Evolutionary conservation across 768 basidiomycete genomes (phyloP).

Genomic region (Mycena capillaripes): DNA sequence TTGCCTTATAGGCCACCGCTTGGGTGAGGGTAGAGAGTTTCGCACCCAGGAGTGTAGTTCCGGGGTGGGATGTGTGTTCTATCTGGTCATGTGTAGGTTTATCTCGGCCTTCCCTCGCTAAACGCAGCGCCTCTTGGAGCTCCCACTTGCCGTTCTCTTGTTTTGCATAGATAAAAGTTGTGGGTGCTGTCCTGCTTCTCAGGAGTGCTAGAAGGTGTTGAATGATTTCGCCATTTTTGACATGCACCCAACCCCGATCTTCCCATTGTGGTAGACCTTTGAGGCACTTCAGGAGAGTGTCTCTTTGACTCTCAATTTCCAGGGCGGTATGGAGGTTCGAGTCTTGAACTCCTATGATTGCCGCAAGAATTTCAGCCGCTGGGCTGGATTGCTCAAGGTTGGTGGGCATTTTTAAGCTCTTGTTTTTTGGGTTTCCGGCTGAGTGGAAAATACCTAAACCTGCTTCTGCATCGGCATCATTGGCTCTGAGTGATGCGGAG

Average conservation of each 20-base stretch:
- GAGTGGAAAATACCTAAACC: no score
- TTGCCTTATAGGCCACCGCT: background rate
- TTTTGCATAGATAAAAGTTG: background rate
- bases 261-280: background rate
- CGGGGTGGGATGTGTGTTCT: background rate
- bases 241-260: background rate
- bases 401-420: no score
- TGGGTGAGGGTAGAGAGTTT: background rate
- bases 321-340: no score
- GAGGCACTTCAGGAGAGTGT: background rate
- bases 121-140: background rate
- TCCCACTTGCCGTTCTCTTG: background rate
- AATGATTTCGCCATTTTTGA: background rate
- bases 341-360: no score
- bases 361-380: no score
- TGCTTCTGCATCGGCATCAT: no score
- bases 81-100: background rate
- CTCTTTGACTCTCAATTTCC: background rate
- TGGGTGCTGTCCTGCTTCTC: background rate
- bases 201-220: background rate
- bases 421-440: no score
- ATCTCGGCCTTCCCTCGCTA: background rate
- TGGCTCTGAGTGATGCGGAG: no score
- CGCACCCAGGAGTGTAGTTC: background rate
- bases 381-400: no score